Evolutionary conservation across 2,329 filamentous ascomycete species (phyloP).

Genomic region (Neoarthrinium moseri): DNA sequence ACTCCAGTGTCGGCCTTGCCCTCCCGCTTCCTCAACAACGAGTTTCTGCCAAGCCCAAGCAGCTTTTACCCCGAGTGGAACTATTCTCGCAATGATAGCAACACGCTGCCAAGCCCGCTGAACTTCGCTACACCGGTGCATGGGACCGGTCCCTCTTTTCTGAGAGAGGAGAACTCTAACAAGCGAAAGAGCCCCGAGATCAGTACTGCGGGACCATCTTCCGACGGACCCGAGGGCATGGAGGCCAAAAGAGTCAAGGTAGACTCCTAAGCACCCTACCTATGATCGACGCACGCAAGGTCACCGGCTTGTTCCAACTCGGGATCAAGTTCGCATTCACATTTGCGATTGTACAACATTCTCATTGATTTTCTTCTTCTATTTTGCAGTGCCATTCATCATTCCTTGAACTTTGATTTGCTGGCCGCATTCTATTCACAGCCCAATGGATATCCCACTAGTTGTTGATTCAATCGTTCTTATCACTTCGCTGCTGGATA

Average conservation of each 20-base stretch:
- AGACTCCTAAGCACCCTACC: constrained; percentile 34
- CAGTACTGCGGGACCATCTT: constrained; percentile 35
- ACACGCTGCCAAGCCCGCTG: constrained; percentile 87
- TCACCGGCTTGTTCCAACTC: constrained; percentile 6
- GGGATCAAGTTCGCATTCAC: constrained; percentile 9
- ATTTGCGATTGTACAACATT: constrained; percentile 20
- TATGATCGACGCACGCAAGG: background rate
- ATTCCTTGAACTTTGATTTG: background rate
- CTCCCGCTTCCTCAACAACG: constrained; percentile 84
- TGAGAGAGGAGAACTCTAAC: constrained; percentile 53
- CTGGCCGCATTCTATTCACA: too few relatives aligned
- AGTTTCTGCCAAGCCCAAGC: constrained; percentile 85
- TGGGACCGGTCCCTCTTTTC: constrained; percentile 60
- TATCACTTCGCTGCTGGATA: background rate
- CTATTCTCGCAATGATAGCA: constrained; percentile 68
- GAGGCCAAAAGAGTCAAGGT: constrained; percentile 55
- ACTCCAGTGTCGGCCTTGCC: constrained; percentile 94
- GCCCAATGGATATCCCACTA: constrained; percentile 7
- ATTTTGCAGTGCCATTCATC: constrained; percentile 4
- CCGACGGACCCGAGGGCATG: constrained; percentile 41
- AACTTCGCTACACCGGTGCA: constrained; percentile 85
- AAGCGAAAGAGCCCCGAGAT: constrained; percentile 60
- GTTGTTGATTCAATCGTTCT: constrained; percentile 3
- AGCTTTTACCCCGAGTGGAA: constrained; percentile 93
- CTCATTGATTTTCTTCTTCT: too few relatives aligned